A percentile compares a stretch with the other conserved stretches of the same genome.
These are phyloP conservation scores for Pouteria campechiana DNA, from an alignment of 179 eudicot species.

Conservation along the genomic window DNA sequence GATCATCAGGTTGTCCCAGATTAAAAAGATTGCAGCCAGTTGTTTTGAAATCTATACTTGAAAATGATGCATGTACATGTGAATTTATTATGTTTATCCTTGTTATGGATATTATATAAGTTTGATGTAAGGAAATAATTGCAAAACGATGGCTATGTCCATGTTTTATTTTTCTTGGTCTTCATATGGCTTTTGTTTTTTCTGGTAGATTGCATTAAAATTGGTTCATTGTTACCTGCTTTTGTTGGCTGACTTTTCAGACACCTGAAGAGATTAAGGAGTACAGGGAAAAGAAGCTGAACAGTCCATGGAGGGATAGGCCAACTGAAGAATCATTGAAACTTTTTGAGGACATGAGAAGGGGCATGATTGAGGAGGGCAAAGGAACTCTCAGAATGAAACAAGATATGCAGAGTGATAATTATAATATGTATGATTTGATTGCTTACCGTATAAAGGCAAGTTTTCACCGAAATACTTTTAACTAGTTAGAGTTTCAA, in stretches of 20 bases:
- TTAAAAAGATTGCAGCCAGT: too few relatives aligned
- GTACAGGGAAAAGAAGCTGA: conserved; percentile 77
- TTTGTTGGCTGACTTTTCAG: too few relatives aligned
- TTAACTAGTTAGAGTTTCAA: not conserved
- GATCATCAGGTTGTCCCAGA: conserved; percentile 89
- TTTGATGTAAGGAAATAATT: too few relatives aligned
- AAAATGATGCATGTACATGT: too few relatives aligned
- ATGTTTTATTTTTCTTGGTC: too few relatives aligned
- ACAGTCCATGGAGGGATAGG: conserved; percentile 97
- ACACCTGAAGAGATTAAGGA: conserved; percentile 81
- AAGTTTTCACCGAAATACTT: conserved; percentile 11
- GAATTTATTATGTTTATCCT: too few relatives aligned
- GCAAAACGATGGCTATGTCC: too few relatives aligned
- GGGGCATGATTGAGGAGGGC: conserved; percentile 83
- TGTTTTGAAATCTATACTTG: too few relatives aligned
- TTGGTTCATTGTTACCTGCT: too few relatives aligned
- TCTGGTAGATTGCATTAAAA: too few relatives aligned
- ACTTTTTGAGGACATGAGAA: conserved; percentile 80
- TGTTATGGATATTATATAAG: too few relatives aligned
- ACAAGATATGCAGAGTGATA: conserved; percentile 93
- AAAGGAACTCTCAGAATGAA: conserved; percentile 94
- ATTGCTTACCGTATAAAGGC: conserved; percentile 97
- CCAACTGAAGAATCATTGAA: conserved; percentile 68
- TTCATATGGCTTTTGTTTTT: too few relatives aligned
- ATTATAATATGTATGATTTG: conserved; percentile 88